Evolutionary conservation across 306 rosid genomes (phyloP), one percentile per base, ranked within the genome.

Genomic region (Glycine soja): DNA sequence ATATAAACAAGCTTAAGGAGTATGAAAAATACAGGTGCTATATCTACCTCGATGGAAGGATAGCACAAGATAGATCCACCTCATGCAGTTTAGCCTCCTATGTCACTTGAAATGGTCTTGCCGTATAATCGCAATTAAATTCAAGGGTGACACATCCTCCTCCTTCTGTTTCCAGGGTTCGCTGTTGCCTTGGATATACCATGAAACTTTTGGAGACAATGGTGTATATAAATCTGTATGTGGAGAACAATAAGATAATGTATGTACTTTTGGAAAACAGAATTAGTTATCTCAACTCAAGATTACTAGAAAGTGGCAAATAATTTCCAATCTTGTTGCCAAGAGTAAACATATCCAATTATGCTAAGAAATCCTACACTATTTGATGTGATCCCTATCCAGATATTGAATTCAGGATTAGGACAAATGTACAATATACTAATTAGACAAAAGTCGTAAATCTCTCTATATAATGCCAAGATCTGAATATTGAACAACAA

Each of bases 91-190:
- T 50, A 40, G 71, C 38, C 6, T 54, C 61, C 5, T 43, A 3
- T 56, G 51, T 88, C 83, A 90, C 85, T 88, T 91, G 91, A 93
- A 93, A 85, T 93, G 89, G 81, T 92, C 97, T 78, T 74, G 95
- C 82, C 68, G 86, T 59, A 90, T 83, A 61, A 92, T 58, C 48
- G 93, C 52, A 70, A 87, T 79, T 45, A 81, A 71, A 79, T 83
- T 86, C 38, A 93, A 82, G 50, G 89, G 74, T 38, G 87, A 45
- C 24, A 71, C 88, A n/a, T 24, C 30, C 30, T 90, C 95, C 18
- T 88, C 94, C 78, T 83, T 87, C 73, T 84, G 92, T 83, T 85
- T 92, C 95, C 97, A 88, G 62, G 88, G 54, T 67, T 92, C 95
- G 10, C 77, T 72, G 54, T 70, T 87, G 75, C 87, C 87, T 79